Percentiles rank a stretch among this genome's conserved stretches.
These are phyloP conservation scores for Brassica nigra DNA, from an alignment of 345 rosid genomes.

Conservation along the genomic window DNA sequence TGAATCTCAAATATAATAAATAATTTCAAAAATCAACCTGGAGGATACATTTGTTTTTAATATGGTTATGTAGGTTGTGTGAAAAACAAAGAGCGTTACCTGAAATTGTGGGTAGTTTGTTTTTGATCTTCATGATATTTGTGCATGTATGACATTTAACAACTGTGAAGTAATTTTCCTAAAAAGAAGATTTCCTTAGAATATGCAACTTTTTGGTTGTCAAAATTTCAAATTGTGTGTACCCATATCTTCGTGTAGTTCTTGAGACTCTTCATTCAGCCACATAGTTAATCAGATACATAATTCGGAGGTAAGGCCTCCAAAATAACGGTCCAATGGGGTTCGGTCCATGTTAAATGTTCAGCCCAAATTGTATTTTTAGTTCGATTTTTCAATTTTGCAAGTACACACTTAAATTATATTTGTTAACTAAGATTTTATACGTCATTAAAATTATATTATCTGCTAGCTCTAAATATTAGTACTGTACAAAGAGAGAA, in stretches of 20 bases:
- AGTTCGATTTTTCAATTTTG: background rate
- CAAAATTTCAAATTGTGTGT: background rate
- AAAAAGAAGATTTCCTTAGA: conserved; percentile 24
- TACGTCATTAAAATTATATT: background rate
- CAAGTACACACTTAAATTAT: background rate
- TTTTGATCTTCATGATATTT: background rate
- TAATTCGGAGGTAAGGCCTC: background rate
- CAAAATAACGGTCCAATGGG: background rate
- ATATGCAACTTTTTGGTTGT: conserved; percentile 26
- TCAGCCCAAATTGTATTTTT: background rate
- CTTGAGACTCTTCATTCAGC: too few relatives aligned
- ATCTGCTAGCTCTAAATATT: background rate
- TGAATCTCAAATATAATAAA: background rate
- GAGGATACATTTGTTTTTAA: too few relatives aligned
- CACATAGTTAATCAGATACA: background rate
- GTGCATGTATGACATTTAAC: conserved; percentile 2
- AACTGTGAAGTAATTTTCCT: background rate
- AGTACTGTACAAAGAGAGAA: conserved; percentile 44
- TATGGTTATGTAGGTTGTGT: too few relatives aligned
- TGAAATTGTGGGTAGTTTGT: background rate
- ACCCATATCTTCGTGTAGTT: background rate
- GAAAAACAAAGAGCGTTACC: background rate
- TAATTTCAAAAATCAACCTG: background rate
- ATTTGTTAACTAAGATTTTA: background rate
- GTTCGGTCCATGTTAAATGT: background rate